Conservation (phyloP, 371 early-diverging fungal species). For the Mucor racemosus region DNA sequence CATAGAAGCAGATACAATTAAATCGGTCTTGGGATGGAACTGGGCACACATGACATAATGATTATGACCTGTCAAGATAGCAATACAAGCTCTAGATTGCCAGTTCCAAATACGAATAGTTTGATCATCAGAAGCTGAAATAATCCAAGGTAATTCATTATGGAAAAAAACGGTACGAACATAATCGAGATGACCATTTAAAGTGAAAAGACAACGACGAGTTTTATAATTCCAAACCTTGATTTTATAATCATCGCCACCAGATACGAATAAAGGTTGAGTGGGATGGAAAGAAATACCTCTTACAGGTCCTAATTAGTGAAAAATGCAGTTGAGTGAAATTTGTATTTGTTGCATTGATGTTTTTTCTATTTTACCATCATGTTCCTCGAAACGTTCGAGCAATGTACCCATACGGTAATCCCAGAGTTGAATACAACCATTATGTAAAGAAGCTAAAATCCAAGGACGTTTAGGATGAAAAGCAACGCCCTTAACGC, state of each 20-base stretch:
- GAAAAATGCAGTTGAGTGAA: not conserved
- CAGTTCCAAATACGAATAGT: slow-evolving; percentile 99
- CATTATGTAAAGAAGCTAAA: slow-evolving; percentile 97
- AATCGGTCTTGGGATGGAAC: slow-evolving; percentile 96
- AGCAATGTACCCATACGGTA: slow-evolving; percentile 98
- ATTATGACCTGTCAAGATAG: slow-evolving; percentile 98
- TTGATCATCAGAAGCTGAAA: slow-evolving; percentile 98
- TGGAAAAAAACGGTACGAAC: slow-evolving; percentile 99
- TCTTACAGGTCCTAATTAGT: slow-evolving; percentile 91
- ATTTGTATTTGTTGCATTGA: not conserved
- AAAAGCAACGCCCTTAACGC: slow-evolving; percentile 98
- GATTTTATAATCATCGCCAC: slow-evolving; percentile 99
- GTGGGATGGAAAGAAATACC: slow-evolving; percentile 98
- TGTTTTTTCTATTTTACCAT: slow-evolving; percentile 66
- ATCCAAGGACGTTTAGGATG: slow-evolving; percentile 99
- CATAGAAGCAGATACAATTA: slow-evolving; percentile 95
- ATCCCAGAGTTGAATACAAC: slow-evolving; percentile 98
- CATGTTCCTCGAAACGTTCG: slow-evolving; percentile 98
- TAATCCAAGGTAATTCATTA: slow-evolving; percentile 98
- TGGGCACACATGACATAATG: slow-evolving; percentile 99
- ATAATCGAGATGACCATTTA: slow-evolving; percentile 99
- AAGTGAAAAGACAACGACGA: slow-evolving; percentile 91
- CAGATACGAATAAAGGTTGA: slow-evolving; percentile 97
- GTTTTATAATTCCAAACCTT: slow-evolving; percentile 99
- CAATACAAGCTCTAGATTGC: slow-evolving; percentile 98